Evolutionary conservation across 352 stramenopile genomes (phyloP).

Genomic region (Phytophthora litchii): DNA sequence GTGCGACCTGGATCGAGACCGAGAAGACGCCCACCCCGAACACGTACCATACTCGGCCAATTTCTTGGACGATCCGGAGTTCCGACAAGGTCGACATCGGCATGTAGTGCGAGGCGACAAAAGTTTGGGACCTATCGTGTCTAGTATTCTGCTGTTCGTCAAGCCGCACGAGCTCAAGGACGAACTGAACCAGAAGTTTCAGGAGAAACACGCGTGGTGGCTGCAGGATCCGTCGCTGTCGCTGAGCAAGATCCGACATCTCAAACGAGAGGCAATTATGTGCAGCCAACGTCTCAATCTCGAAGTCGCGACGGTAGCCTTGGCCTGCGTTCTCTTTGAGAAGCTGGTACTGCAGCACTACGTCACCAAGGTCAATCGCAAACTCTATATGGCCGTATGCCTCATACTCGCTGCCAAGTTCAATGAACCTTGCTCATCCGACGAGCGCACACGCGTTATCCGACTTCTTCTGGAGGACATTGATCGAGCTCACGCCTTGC

Average conservation of each 20-base stretch:
- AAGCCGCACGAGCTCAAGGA: slow-evolving; percentile 95
- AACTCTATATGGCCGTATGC: slow-evolving; percentile 96
- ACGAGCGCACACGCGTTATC: slow-evolving; percentile 66
- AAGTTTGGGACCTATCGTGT: slow-evolving; percentile 92
- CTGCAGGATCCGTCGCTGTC: slow-evolving; percentile 91
- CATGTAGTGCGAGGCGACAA: slow-evolving; percentile 87
- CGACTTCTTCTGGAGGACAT: slow-evolving; percentile 80
- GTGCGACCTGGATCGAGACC: slow-evolving; percentile 77
- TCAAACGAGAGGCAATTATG: slow-evolving; percentile 91
- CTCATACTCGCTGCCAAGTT: slow-evolving; percentile 95
- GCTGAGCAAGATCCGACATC: slow-evolving; percentile 96
- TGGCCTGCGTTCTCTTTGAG: slow-evolving; percentile 97
- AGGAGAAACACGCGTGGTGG: slow-evolving; percentile 91
- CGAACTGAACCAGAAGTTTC: slow-evolving; percentile 97
- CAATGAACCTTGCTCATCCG: slow-evolving; percentile 79
- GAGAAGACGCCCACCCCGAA: slow-evolving; percentile 75
- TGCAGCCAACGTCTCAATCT: slow-evolving; percentile 82
- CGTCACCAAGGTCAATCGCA: slow-evolving; percentile 96
- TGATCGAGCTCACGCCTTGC: slow-evolving; percentile 77
- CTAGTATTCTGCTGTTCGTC: slow-evolving; percentile 95
- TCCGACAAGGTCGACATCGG: slow-evolving; percentile 80
- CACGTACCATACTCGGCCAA: slow-evolving; percentile 67
- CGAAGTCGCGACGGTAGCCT: slow-evolving; percentile 93
- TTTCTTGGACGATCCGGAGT: slow-evolving; percentile 86
- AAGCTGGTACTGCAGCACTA: slow-evolving; percentile 95